These are phyloP conservation scores for Tuber indicum DNA, from an alignment of 495 filamentous ascomycete species.

Conservation along the genomic window DNA sequence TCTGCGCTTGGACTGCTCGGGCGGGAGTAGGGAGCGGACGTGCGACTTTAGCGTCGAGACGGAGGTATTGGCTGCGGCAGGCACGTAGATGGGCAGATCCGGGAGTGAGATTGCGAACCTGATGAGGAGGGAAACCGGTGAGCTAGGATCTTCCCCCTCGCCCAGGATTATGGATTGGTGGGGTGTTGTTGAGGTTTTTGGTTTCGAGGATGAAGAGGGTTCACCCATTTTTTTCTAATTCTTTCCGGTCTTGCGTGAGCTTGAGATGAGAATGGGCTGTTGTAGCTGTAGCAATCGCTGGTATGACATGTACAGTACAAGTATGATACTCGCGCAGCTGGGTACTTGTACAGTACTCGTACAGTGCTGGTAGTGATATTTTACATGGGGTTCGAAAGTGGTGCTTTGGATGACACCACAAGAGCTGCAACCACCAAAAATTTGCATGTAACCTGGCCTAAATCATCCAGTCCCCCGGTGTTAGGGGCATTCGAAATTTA, in stretches of 20 bases:
- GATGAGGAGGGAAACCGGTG: slow-evolving; percentile 62
- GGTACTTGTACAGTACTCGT: too few species aligned
- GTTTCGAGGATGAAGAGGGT: slow-evolving; percentile 16
- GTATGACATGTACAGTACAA: too few species aligned
- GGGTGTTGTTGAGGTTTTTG: background rate
- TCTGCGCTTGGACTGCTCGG: slow-evolving; percentile 55
- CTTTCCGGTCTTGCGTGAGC: background rate
- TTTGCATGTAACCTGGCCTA: too few species aligned
- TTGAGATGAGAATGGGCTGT: background rate
- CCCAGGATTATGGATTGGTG: slow-evolving; percentile 15
- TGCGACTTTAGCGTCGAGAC: slow-evolving; percentile 69
- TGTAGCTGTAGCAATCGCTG: background rate
- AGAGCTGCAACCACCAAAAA: too few species aligned
- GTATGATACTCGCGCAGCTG: too few species aligned
- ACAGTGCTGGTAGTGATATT: too few species aligned
- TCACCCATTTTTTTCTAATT: slow-evolving; percentile 18
- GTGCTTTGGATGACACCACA: too few species aligned
- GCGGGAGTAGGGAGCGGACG: slow-evolving; percentile 66
- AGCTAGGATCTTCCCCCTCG: slow-evolving; percentile 45
- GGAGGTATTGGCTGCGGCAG: slow-evolving; percentile 59
- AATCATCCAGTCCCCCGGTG: too few species aligned
- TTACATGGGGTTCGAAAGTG: too few species aligned
- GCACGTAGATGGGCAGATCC: slow-evolving; percentile 72
- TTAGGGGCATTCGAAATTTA: too few species aligned
- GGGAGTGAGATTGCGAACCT: slow-evolving; percentile 80